A percentile compares a stretch with the other conserved stretches of the same genome.
These are phyloP conservation scores for Yamadazyma oceani DNA, from an alignment of 1,139 yeast genomes.

Conservation along the genomic window DNA sequence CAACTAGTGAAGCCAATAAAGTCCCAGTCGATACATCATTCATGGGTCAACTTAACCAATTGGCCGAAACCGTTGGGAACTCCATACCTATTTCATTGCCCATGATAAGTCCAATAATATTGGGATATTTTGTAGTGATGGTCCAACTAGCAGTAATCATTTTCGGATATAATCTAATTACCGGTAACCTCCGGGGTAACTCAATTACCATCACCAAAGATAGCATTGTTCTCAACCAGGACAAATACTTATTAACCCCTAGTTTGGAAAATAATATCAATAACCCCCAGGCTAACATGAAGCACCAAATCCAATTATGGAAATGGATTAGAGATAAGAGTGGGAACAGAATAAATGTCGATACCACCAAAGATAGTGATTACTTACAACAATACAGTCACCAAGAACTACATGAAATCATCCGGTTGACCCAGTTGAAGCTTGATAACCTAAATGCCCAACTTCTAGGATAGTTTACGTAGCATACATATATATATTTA, in stretches of 20 bases:
- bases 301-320: constrained; percentile 73
- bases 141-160: constrained; percentile 16
- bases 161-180: constrained; percentile 7
- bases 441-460: constrained; percentile 30
- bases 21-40: too few species aligned
- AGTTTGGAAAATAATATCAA: constrained; percentile 41
- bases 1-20: too few species aligned
- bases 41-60: constrained; percentile 19
- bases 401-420: constrained; percentile 57
- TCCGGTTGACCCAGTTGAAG: constrained; percentile 53
- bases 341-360: constrained; percentile 19
- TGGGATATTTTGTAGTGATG: constrained; percentile 23
- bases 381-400: constrained; percentile 24
- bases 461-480: neutral
- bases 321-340: constrained; percentile 71
- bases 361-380: constrained; percentile 6
- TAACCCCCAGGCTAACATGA: constrained; percentile 31
- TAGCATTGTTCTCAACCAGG: constrained; percentile 35
- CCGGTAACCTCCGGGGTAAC: constrained; percentile 1
- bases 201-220: constrained; percentile 6
- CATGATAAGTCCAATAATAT: constrained; percentile 23
- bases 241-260: constrained; percentile 48
- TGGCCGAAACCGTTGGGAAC: constrained; percentile 31
- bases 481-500: too few species aligned
- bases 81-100: constrained; percentile 27